Base-by-base conservation (phyloP, 202 grass and related monocot species). In the Cymbopogon flexuosus region DNA sequence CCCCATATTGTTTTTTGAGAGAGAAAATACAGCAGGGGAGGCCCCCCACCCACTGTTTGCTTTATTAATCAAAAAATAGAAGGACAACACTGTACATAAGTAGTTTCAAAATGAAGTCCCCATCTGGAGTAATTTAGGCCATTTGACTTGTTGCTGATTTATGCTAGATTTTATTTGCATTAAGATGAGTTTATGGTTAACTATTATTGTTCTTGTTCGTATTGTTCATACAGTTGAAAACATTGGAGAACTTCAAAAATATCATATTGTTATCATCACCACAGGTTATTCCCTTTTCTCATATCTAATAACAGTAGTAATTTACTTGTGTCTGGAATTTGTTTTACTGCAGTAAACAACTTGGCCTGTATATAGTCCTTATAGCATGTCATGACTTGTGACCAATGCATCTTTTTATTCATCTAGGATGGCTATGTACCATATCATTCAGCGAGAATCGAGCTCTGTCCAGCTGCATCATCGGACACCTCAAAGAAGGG, bases 391-490 rank as follows among this genome's bases (percentile, higher is more conserved):
- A 15, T 62, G 43, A 21, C 41, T 37, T 42, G 39, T 68, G 52
- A n/a, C n/a, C n/a, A n/a, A n/a, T n/a, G n/a, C n/a, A 10, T 69
- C 39, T 83, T 60, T 14, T 39, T 79, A 24, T 58, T 78, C 11
- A 39, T 30, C 39, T 79, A 98, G 95, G 95, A 98, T 87, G 95
- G 95, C 24, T 98, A 98, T 73, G 95, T 98, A 41, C 95, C 95
- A 18, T 94, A 98, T 80, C 95, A 98, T 87, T 98, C 95, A 41
- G 95, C 95, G n/a, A 90, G 95, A 85, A 94, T 98, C 0, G 95
- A 98, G 64, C 86, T 93, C 46, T 94, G 90, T 19, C 92, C 84
- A 18, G 88, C 90, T 61, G 89, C 92, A 30, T 91, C 90, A 31
- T 70, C 80, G 0, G 95, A 98, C 73, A 87, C 85, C 68, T 98